These are phyloP conservation scores for Diaporthe humulicola DNA, from an alignment of 2,329 filamentous ascomycete genomes.

Conservation along the genomic window DNA sequence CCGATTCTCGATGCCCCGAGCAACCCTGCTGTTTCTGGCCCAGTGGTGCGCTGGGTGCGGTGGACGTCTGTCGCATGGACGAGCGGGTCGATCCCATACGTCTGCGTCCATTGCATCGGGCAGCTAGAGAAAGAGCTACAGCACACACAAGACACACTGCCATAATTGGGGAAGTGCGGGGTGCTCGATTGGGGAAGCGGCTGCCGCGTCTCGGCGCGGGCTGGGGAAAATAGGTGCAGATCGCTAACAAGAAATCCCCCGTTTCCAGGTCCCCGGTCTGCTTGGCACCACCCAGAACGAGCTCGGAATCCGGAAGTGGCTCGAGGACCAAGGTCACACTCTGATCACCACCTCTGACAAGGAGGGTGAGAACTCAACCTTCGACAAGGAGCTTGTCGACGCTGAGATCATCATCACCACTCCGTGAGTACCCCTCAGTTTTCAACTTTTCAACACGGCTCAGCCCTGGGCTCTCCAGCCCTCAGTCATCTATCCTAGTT, in stretches of 20 bases:
- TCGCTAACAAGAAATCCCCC: conserved; percentile 26
- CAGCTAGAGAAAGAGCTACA: conserved; percentile 3
- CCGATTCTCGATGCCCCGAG: not conserved
- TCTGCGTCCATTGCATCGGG: not conserved
- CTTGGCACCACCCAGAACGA: conserved; percentile 98
- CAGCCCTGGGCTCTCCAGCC: not conserved
- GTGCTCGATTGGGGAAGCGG: conserved; percentile 12
- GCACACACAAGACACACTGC: not conserved
- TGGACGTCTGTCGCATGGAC: conserved; percentile 8
- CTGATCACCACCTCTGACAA: conserved; percentile 98
- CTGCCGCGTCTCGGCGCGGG: conserved; percentile 14
- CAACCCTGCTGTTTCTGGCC: not conserved
- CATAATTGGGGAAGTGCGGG: conserved; percentile 24
- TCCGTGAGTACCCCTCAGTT: conserved; percentile 69
- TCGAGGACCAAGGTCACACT: conserved; percentile 96
- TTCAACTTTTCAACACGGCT: no score
- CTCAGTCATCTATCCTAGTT: not conserved
- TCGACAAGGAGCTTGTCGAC: conserved; percentile 95
- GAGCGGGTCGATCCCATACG: conserved; percentile 2
- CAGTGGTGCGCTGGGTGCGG: not conserved
- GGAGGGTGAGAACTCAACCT: conserved; percentile 90
- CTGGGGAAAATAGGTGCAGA: conserved; percentile 8
- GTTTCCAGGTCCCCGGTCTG: conserved; percentile 76
- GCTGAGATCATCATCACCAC: conserved; percentile 99
- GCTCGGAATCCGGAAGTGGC: conserved; percentile 96